Evolutionary conservation across 768 basidiomycete species (phyloP).

Genomic region (Boletus speciosus): DNA sequence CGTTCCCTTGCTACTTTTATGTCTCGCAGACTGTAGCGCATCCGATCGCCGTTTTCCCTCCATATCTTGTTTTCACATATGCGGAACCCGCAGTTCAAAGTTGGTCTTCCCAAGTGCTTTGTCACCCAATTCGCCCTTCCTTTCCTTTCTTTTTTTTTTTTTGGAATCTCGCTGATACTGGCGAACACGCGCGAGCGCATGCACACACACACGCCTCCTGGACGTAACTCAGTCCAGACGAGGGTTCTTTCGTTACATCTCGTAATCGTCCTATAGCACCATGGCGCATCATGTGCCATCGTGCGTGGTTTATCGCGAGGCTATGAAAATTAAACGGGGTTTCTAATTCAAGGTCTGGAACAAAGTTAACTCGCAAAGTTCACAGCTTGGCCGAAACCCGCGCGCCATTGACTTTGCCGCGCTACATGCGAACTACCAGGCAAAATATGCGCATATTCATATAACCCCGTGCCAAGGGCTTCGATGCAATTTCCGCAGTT

Average conservation of each 20-base stretch:
- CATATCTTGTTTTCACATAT: conserved; percentile 7
- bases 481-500: conserved; percentile 26
- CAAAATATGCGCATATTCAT: conserved; percentile 6
- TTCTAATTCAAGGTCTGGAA: conserved; percentile 18
- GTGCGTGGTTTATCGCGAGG: conserved; percentile 8
- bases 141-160: not conserved
- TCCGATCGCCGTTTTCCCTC: conserved; percentile 2
- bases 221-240: conserved; percentile 15
- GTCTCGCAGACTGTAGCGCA: not conserved
- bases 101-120: conserved; percentile 5
- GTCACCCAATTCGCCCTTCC: not conserved
- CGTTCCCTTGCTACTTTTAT: conserved; percentile 6
- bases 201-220: conserved; percentile 5
- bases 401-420: conserved; percentile 9
- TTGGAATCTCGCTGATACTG: not conserved
- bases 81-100: not conserved
- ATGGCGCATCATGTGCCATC: conserved; percentile 2
- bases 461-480: conserved; percentile 11
- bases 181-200: not conserved
- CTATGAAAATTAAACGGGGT: conserved; percentile 7
- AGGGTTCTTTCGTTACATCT: conserved; percentile 4
- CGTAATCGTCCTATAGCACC: conserved; percentile 13
- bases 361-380: conserved; percentile 20
- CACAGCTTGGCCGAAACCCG: conserved; percentile 13
- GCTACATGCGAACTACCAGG: conserved; percentile 13